Evolutionary conservation across 2,329 filamentous ascomycete species (phyloP).

Genomic region (Diatrype stigma): DNA sequence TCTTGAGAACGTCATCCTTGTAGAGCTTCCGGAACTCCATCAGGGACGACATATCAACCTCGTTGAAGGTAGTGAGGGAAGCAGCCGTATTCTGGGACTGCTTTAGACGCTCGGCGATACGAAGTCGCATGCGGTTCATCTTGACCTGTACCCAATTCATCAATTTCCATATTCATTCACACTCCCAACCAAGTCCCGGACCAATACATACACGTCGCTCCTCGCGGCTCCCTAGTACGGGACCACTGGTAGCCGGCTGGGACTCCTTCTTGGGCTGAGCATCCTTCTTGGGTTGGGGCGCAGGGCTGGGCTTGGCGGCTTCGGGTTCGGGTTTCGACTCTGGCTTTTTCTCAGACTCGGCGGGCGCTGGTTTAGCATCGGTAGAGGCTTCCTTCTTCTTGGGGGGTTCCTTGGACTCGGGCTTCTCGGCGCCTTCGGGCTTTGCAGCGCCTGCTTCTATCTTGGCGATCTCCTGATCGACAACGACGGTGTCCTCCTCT

Average conservation of each 20-base stretch:
- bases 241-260: constrained; percentile 29
- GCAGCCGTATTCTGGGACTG: constrained; percentile 98
- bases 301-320: constrained; percentile 29
- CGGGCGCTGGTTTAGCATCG: constrained; percentile 39
- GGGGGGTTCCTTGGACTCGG: constrained; percentile 57
- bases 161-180: not conserved
- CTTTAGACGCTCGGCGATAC: constrained; percentile 96
- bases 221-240: constrained; percentile 67
- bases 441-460: constrained; percentile 72
- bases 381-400: constrained; percentile 39
- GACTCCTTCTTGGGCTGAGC: constrained; percentile 32
- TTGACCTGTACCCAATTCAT: constrained; percentile 66
- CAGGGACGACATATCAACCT: constrained; percentile 96
- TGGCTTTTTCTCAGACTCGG: constrained; percentile 27
- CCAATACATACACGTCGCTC: constrained; percentile 73
- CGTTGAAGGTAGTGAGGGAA: constrained; percentile 96
- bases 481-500: constrained; percentile 92
- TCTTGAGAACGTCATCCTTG: constrained; percentile 95
- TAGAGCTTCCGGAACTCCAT: constrained; percentile 98
- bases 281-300: constrained; percentile 37
- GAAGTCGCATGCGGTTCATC: constrained; percentile 99
- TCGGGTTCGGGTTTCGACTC: constrained; percentile 41
- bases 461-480: constrained; percentile 86
- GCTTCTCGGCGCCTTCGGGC: constrained; percentile 51
- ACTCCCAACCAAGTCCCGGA: not conserved